Percentiles rank a stretch among this genome's conserved stretches.
Conservation (phyloP, 257 asterid genomes). For the Mitragyna speciosa region DNA sequence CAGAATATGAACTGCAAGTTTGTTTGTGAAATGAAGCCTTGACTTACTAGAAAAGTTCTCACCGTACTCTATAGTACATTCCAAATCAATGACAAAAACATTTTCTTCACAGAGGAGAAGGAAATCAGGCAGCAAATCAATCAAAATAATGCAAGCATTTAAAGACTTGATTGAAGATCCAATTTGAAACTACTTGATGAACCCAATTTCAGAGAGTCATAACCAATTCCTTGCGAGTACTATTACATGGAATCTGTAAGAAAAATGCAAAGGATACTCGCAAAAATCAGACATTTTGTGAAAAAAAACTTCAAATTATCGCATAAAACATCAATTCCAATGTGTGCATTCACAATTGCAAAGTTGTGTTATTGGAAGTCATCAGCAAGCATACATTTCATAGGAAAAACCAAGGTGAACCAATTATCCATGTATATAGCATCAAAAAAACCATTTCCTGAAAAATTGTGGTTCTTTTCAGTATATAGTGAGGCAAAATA, state of each 20-base stretch:
- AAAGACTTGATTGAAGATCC: neutral
- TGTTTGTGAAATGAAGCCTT: neutral
- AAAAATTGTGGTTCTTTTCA: neutral
- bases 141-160: neutral
- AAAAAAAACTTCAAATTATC: neutral
- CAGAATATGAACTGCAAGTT: neutral
- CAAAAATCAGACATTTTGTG: neutral
- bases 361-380: neutral
- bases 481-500: neutral
- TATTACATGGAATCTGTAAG: neutral
- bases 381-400: neutral
- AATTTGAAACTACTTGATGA: neutral
- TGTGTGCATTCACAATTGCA: neutral
- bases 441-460: neutral
- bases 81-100: neutral
- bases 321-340: neutral
- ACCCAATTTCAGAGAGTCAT: neutral
- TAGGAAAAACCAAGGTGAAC: neutral
- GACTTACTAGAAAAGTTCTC: neutral
- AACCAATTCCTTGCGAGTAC: neutral
- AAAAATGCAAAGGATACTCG: neutral
- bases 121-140: neutral
- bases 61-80: neutral
- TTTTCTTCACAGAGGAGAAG: neutral
- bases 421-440: neutral